phyloP scores from a whole-genome alignment of 495 filamentous ascomycete species.

The Penicillium longicatenatum region DNA sequence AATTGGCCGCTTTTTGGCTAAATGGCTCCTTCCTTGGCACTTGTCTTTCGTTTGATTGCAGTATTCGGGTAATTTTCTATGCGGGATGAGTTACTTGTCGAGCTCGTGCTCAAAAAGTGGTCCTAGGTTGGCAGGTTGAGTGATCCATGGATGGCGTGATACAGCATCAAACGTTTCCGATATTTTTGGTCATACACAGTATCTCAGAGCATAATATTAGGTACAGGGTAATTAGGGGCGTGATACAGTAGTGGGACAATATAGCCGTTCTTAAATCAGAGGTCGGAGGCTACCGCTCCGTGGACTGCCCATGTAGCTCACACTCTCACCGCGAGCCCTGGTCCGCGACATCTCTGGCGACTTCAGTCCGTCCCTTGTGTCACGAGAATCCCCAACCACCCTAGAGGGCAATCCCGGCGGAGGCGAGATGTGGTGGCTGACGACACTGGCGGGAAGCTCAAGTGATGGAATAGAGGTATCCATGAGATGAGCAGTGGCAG shows the following conservation, averaged over 20 bases:
- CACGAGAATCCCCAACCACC: constrained; percentile 20
- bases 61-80: background rate
- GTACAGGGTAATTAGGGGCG: constrained; percentile 5
- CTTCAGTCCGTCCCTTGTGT: constrained; percentile 18
- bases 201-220: background rate
- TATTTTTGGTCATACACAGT: background rate
- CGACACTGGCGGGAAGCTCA: constrained; percentile 49
- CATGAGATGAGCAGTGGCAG: constrained; percentile 36
- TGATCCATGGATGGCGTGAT: background rate
- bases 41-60: background rate
- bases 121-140: background rate
- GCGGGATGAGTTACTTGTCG: background rate
- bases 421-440: constrained; percentile 44
- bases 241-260: background rate
- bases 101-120: background rate
- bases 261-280: constrained; percentile 20
- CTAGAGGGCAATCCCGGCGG: constrained; percentile 35
- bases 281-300: constrained; percentile 38
- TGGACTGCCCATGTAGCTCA: constrained; percentile 31
- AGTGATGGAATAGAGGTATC: constrained; percentile 51
- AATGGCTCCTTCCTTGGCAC: constrained; percentile 2
- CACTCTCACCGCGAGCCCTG: constrained; percentile 33
- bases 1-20: constrained; percentile 19
- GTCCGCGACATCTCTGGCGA: constrained; percentile 29
- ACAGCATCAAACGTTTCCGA: background rate